Conservation (phyloP, 345 rosid species). For the Streptanthus diversifolius region DNA sequence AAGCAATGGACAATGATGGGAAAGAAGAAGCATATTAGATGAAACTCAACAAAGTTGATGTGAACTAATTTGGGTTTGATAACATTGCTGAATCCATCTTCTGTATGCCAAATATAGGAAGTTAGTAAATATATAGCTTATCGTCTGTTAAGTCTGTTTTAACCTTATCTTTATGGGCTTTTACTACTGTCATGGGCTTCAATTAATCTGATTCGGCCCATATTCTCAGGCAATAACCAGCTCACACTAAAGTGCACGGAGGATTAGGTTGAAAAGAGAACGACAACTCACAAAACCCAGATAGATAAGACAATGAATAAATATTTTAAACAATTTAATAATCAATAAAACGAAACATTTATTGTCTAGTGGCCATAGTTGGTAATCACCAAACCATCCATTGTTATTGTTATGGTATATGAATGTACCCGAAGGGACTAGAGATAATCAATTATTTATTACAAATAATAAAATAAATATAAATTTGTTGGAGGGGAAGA, state of each 20-base stretch:
- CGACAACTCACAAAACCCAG: not conserved
- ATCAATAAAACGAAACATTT: not conserved
- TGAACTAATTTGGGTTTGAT: not conserved
- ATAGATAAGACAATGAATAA: not conserved
- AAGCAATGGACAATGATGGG: not conserved
- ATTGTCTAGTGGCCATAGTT: slow-evolving; percentile 14
- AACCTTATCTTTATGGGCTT: no score
- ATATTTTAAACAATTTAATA: not conserved
- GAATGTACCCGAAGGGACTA: slow-evolving; percentile 13
- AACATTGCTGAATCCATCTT: no score
- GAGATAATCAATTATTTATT: not conserved
- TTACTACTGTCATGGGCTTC: no score
- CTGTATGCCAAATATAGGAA: no score
- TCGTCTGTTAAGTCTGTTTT: no score
- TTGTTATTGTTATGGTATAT: not conserved
- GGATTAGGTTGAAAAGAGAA: not conserved
- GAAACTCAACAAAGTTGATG: not conserved
- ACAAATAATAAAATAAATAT: not conserved
- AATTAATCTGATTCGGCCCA: no score
- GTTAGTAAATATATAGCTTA: no score
- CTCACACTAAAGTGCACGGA: no score
- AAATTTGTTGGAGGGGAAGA: slow-evolving; percentile 19
- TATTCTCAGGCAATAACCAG: no score
- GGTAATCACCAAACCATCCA: not conserved
- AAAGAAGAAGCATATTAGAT: slow-evolving; percentile 20